Base-by-base conservation (phyloP, 768 basidiomycete genomes). In the Lentinula sp. region DNA sequence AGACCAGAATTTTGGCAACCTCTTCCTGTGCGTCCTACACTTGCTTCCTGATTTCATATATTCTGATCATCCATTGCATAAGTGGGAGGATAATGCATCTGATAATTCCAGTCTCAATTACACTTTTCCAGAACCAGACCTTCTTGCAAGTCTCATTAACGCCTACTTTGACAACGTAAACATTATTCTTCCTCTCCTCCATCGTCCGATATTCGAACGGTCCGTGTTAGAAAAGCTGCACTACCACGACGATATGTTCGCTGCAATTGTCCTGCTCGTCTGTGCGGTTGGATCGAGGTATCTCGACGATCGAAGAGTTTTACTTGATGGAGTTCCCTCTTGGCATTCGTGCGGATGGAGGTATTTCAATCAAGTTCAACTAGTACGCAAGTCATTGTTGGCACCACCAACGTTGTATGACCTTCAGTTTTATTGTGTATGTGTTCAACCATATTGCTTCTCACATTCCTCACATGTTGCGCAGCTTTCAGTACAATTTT, bases 341-440 rank as follows among this genome's bases (percentile, higher is more conserved):
- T 65, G 68, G 49, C 80, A 81, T 61, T 84, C 81, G 1, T 75
- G 78, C 2, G 86, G 86, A 0, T 88, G 85, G 85, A 82, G 79
- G 65, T 90, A 81, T 76, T 86, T 85, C 64, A 75, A 82, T n/a
- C 86, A 89, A 66, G 84, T 87, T 1, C 83, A 90, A 61, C 77
- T 82, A 68, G 79, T 87, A 39, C 82, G 84, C 58, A 83, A 81
- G 66, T 82, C 81, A 0, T 72, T 91, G n/a, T 73, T 92, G 12
- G 73, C 77, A 0, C 83, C 87, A 6, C 88, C 91, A 1, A 73
- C 79, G 6, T 68, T 95, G 62, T 87, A 84, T 69, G 93, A 94
- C 63, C 70, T 95, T 53, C 93, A 95, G 68, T 78, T 80, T 41
- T 85, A 86, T 67, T 76, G 76, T 45, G 81, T 80, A 65, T 74